phyloP scores from a whole-genome alignment of 1,284 basidiomycete genomes.

The Ganoderma boninense region DNA sequence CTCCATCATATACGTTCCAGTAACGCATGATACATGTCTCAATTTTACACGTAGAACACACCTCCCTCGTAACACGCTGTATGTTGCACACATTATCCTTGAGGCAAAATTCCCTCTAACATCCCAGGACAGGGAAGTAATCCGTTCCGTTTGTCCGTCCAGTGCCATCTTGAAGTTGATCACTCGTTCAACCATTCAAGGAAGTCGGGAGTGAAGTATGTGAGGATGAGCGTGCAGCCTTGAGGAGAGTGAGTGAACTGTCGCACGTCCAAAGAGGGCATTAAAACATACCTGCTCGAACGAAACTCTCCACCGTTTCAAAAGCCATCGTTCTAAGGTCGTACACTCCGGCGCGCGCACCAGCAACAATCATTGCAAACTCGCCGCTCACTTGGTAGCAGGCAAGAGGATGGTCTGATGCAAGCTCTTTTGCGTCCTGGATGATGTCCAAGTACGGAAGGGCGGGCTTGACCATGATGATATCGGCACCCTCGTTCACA shows the following conservation, averaged over 20 bases:
- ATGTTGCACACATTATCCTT: not conserved
- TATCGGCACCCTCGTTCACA: conserved; percentile 93
- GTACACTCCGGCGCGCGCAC: conserved; percentile 93
- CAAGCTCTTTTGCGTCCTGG: conserved; percentile 85
- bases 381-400: conserved; percentile 98
- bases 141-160: conserved; percentile 3
- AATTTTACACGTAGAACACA: not conserved
- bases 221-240: conserved; percentile 91
- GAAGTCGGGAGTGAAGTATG: conserved; percentile 97
- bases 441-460: conserved; percentile 98
- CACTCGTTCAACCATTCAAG: conserved; percentile 84
- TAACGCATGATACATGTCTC: not conserved
- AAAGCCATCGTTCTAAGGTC: conserved; percentile 93
- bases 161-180: not conserved
- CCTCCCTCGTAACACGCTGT: not conserved
- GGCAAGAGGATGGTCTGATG: conserved; percentile 89
- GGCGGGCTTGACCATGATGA: conserved; percentile 99
- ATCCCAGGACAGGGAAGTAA: conserved; percentile 5
- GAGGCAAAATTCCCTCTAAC: not conserved
- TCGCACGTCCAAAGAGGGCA: not conserved
- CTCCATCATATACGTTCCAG: not conserved
- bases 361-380: conserved; percentile 96
- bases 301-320: conserved; percentile 90
- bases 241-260: not conserved
- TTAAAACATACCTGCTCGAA: conserved; percentile 80